These are phyloP conservation scores for Citrus trifoliata DNA, from an alignment of 345 rosid genomes.

Conservation along the genomic window DNA sequence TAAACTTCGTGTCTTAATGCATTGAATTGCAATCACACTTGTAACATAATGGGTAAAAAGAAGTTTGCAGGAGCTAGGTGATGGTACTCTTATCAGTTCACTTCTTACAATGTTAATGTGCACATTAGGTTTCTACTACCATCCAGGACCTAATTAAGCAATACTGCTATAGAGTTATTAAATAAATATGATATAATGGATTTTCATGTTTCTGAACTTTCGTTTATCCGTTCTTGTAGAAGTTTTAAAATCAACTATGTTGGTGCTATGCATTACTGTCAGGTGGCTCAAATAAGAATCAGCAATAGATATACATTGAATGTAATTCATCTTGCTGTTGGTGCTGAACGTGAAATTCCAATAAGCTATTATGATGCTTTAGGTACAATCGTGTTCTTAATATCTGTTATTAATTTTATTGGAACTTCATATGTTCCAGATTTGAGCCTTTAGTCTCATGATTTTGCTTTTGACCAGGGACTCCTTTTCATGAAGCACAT, in stretches of 20 bases:
- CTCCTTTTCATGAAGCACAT: slow-evolving; percentile 72
- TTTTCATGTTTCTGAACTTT: neutral
- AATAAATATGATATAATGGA: neutral
- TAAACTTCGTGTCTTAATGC: neutral
- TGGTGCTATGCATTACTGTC: slow-evolving; percentile 16
- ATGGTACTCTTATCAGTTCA: neutral
- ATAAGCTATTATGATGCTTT: slow-evolving; percentile 62
- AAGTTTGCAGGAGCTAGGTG: neutral
- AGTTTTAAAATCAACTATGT: neutral
- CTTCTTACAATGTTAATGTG: neutral
- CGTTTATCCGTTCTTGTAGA: slow-evolving; percentile 1
- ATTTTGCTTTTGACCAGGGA: slow-evolving; percentile 46
- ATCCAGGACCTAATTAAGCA: neutral
- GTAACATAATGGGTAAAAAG: neutral
- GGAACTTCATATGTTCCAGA: slow-evolving; percentile 3
- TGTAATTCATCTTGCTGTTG: slow-evolving; percentile 64
- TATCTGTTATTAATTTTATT: slow-evolving; percentile 6
- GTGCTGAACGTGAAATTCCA: slow-evolving; percentile 71
- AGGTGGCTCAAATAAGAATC: slow-evolving; percentile 89
- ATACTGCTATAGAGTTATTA: neutral
- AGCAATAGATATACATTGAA: slow-evolving; percentile 41
- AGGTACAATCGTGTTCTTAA: slow-evolving; percentile 39
- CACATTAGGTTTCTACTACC: neutral
- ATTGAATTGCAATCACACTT: neutral
- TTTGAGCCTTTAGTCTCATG: slow-evolving; percentile 13